Evolutionary conservation across 2,329 filamentous ascomycete genomes (phyloP), one percentile per base, ranked within the genome.

Genomic region (Microcyclosporella mali): DNA sequence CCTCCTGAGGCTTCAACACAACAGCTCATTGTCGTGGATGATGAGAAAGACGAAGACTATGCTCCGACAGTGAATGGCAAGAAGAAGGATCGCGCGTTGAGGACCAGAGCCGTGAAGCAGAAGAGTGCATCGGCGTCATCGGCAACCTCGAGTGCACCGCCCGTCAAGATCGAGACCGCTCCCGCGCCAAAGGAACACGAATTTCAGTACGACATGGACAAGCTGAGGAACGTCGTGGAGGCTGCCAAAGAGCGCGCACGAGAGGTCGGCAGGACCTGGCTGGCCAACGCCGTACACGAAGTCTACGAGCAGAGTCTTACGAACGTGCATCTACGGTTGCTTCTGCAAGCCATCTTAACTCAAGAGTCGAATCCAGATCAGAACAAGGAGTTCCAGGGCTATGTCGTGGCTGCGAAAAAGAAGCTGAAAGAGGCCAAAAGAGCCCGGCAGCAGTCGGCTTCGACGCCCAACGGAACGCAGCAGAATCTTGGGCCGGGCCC

Each of bases 1-100:
- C 59, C 61, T 46, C 56, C 58, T 39, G 64, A 70, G 43, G 60
- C 67, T 31, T 50, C 60, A 21, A 56, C 51, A 33, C 44, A 52
- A 43, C 59, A 56, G 44, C 60, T 53, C 42, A 44, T 62, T 50
- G 47, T 57, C 25, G 60, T 54, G 51, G 68, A 71, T 21, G 70
- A 70, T 43, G 67, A 70, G 27, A 68, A 67, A 36, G 71, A 73
- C 45, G 66, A 66, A 21, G 71, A 74, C 51, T 73, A 62, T 59
- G 64, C 63, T 46, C 59, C 60, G 10, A 58, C 52, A 41, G 56
- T 58, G 43, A 59, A 50, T 40, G 48, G 47, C 49, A 68, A 64
- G 55, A 64, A 58, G 52, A 57, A 55, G 39, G 52, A 55, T 10
- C 50, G 53, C n/a, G 45, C 15, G 33, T 44, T 52, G 34, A 47